These are phyloP conservation scores for Myxozyma mucilagina DNA, from an alignment of 805 yeast genomes.

Conservation along the genomic window DNA sequence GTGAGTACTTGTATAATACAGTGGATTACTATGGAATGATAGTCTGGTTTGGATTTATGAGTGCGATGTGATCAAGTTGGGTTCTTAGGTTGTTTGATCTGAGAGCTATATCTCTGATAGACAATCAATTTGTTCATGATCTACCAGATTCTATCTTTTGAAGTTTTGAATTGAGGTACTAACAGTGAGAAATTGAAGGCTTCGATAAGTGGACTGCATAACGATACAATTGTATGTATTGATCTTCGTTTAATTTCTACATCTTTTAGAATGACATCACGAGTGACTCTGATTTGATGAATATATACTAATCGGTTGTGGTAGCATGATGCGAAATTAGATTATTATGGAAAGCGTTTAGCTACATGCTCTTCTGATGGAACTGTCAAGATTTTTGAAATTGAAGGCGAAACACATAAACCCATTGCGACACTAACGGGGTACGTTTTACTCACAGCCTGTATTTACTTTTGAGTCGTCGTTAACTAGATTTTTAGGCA, in stretches of 20 bases:
- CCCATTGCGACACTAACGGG: slow-evolving; percentile 82
- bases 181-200: background rate
- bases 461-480: background rate
- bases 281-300: too few species aligned
- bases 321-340: slow-evolving; percentile 90
- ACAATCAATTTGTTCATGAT: background rate
- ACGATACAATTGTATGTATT: slow-evolving; percentile 23
- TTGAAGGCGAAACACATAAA: slow-evolving; percentile 80
- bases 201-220: slow-evolving; percentile 19
- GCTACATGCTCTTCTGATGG: slow-evolving; percentile 97
- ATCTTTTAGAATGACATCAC: too few species aligned
- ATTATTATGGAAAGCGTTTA: slow-evolving; percentile 91
- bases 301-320: too few species aligned
- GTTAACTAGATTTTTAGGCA: slow-evolving; percentile 46
- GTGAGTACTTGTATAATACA: too few species aligned
- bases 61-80: background rate
- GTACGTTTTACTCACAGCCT: slow-evolving; percentile 1
- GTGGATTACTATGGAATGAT: too few species aligned
- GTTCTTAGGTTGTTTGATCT: background rate
- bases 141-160: background rate
- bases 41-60: too few species aligned
- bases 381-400: slow-evolving; percentile 90
- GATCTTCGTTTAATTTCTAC: too few species aligned
- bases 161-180: background rate
- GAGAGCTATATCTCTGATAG: background rate